A percentile compares a stretch with the other conserved stretches of the same genome.
phyloP scores from a whole-genome alignment of 768 basidiomycete species.

The Mycena olivaceomarginata region DNA sequence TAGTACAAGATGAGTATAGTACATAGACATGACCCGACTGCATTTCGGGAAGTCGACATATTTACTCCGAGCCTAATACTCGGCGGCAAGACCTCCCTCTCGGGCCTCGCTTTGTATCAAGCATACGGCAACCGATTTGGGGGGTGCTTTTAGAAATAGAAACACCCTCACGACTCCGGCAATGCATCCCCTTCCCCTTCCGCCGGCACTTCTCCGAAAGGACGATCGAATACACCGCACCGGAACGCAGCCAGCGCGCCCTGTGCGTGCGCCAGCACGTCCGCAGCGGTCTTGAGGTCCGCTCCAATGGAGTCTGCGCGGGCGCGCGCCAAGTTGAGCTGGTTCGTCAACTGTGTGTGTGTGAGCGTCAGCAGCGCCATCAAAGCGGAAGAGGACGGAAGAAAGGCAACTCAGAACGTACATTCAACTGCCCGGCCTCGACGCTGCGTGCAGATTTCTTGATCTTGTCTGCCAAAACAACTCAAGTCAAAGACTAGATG shows the following conservation, averaged over 20 bases:
- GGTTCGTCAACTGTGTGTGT: neutral
- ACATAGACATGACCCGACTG: too few species aligned
- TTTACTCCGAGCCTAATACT: too few species aligned
- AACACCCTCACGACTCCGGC: too few species aligned
- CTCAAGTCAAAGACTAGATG: conserved; percentile 3
- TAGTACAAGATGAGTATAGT: too few species aligned
- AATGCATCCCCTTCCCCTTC: too few species aligned
- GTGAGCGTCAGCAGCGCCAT: too few species aligned
- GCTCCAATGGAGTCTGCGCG: conserved; percentile 37
- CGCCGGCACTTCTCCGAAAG: neutral
- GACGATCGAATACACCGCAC: conserved; percentile 24
- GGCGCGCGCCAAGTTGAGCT: conserved; percentile 4
- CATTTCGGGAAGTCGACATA: too few species aligned
- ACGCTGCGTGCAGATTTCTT: conserved; percentile 59
- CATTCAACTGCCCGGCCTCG: conserved; percentile 51
- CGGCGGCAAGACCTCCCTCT: too few species aligned
- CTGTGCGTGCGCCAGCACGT: conserved; percentile 37
- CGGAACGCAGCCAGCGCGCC: conserved; percentile 41
- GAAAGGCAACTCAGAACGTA: neutral
- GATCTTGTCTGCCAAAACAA: conserved; percentile 59
- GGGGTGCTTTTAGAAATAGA: too few species aligned
- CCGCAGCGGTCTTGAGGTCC: conserved; percentile 43
- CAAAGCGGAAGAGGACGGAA: too few species aligned
- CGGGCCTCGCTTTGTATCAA: too few species aligned
- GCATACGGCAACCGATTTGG: too few species aligned